Conservation (phyloP, 352 stramenopile species). For the Globisporangium rhizosaccharum region DNA sequence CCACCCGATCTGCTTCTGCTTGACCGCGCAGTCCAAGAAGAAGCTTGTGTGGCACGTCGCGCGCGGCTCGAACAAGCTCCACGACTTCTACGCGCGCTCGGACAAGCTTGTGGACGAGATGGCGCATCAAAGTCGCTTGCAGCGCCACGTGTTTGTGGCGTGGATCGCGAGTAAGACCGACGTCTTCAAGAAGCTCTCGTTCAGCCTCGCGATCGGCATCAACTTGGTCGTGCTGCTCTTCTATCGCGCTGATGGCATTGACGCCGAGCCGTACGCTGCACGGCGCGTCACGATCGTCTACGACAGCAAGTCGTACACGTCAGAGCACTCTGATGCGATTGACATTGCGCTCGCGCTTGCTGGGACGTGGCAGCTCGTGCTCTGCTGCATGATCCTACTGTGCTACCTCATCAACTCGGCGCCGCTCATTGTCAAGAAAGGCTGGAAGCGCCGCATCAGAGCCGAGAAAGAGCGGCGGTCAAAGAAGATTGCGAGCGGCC, state of each 20-base stretch:
- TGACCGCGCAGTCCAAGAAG: constrained; percentile 68
- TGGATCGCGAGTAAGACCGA: constrained; percentile 36
- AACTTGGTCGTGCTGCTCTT: constrained; percentile 60
- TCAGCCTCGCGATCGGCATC: constrained; percentile 41
- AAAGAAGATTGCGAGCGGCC: constrained; percentile 34
- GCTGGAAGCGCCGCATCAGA: constrained; percentile 54
- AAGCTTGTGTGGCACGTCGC: constrained; percentile 66
- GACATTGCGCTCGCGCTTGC: constrained; percentile 33
- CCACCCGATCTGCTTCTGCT: constrained; percentile 68
- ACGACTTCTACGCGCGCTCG: constrained; percentile 57
- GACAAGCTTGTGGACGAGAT: constrained; percentile 75
- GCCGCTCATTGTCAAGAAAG: constrained; percentile 61
- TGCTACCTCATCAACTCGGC: constrained; percentile 67
- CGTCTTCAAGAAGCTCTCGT: constrained; percentile 47
- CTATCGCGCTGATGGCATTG: constrained; percentile 45
- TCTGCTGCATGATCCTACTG: constrained; percentile 43
- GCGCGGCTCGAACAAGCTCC: constrained; percentile 51
- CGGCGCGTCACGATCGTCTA: constrained; percentile 32
- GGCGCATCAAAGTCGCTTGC: constrained; percentile 52
- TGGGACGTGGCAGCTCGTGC: constrained; percentile 43
- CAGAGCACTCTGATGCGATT: constrained; percentile 24
- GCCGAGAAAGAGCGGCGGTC: constrained; percentile 30
- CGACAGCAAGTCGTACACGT: constrained; percentile 4
- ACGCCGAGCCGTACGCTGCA: constrained; percentile 45
- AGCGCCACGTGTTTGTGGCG: constrained; percentile 25